Conservation (phyloP, 2,329 filamentous ascomycete genomes). For the Penicillium sp. region DNA sequence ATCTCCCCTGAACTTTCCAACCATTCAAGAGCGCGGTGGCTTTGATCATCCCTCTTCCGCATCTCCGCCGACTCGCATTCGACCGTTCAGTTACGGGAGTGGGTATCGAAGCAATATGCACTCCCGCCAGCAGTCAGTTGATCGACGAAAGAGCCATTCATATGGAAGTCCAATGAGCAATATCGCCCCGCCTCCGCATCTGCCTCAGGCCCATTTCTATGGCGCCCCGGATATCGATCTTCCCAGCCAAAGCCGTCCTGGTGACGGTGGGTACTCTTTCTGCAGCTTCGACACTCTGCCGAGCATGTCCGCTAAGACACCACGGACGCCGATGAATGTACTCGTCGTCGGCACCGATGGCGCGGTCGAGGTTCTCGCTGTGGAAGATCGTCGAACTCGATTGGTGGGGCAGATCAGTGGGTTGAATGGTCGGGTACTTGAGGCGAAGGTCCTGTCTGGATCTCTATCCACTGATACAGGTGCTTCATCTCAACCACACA, state of each 20-base stretch:
- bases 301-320: constrained; percentile 51
- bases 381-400: constrained; percentile 74
- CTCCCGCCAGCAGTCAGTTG: constrained; percentile 46
- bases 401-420: constrained; percentile 74
- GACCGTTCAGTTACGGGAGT: constrained; percentile 52
- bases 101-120: constrained; percentile 45
- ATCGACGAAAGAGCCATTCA: constrained; percentile 48
- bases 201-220: constrained; percentile 79
- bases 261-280: constrained; percentile 70
- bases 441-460: constrained; percentile 83
- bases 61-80: constrained; percentile 50
- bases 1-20: constrained; percentile 50
- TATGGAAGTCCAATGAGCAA: constrained; percentile 44
- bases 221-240: constrained; percentile 73
- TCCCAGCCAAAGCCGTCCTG: constrained; percentile 33
- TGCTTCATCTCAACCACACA: constrained; percentile 68
- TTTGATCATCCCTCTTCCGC: constrained; percentile 52
- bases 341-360: constrained; percentile 83
- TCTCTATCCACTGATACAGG: constrained; percentile 60
- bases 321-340: constrained; percentile 60
- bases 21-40: constrained; percentile 45
- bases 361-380: constrained; percentile 74
- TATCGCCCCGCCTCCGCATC: constrained; percentile 68
- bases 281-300: constrained; percentile 79
- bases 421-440: constrained; percentile 77